A percentile compares a stretch with the other conserved stretches of the same genome.
phyloP scores from a whole-genome alignment of 768 basidiomycete species.

The Podaxis sp. region DNA sequence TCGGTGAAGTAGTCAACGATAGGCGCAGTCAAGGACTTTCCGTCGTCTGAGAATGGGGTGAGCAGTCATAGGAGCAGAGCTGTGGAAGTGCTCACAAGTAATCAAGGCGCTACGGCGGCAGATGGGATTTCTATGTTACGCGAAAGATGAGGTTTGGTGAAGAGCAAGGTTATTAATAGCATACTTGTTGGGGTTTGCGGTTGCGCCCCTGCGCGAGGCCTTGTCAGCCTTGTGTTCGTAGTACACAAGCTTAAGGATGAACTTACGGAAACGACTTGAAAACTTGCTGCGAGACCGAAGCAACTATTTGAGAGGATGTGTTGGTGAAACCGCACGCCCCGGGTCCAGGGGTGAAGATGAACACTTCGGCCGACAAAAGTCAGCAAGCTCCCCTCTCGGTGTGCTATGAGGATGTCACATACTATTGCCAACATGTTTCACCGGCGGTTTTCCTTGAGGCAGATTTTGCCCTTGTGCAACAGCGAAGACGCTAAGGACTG shows the following conservation, averaged over 20 bases:
- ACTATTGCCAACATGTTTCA: conserved; percentile 2
- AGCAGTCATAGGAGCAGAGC: neutral
- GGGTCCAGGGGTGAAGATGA: conserved; percentile 33
- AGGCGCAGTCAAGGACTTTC: conserved; percentile 23
- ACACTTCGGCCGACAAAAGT: conserved; percentile 23
- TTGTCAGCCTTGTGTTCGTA: neutral
- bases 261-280: conserved; percentile 37
- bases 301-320: conserved; percentile 31
- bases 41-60: conserved; percentile 21
- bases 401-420: neutral
- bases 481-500: neutral
- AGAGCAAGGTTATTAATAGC: neutral
- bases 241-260: neutral
- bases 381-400: neutral
- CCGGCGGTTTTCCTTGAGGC: neutral
- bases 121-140: conserved; percentile 30
- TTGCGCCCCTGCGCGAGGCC: conserved; percentile 22
- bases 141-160: neutral
- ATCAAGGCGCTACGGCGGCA: conserved; percentile 28
- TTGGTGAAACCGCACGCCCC: conserved; percentile 42
- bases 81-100: conserved; percentile 23
- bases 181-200: conserved; percentile 28
- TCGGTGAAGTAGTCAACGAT: conserved; percentile 32
- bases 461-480: neutral
- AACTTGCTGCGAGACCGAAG: conserved; percentile 32